Evolutionary conservation across 768 basidiomycete species (phyloP).

Genomic region (Lentinula guzmanii): DNA sequence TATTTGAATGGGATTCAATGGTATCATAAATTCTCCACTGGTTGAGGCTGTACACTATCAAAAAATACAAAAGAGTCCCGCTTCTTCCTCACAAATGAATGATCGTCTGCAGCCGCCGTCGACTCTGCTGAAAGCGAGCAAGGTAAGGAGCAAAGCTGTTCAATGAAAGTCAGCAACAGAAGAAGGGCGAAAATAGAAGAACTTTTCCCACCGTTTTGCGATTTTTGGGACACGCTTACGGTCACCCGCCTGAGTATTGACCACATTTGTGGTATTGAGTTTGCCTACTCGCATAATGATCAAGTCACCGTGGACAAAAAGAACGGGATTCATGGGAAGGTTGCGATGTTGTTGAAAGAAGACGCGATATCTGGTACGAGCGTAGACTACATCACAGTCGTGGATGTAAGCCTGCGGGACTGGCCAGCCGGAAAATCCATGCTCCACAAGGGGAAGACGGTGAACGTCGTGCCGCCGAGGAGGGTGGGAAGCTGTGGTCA

Average conservation of each 20-base stretch:
- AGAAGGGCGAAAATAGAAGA: no score
- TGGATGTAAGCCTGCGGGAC: not conserved
- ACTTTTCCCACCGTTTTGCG: not conserved
- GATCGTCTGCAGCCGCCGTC: no score
- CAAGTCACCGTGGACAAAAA: not conserved
- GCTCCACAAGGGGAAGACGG: not conserved
- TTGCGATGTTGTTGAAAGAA: not conserved
- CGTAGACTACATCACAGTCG: not conserved
- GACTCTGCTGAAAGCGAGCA: no score
- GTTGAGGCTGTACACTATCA: no score
- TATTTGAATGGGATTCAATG: no score
- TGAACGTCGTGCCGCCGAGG: not conserved
- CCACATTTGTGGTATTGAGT: not conserved
- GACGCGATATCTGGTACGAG: not conserved
- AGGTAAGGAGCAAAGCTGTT: no score
- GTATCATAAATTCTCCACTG: no score
- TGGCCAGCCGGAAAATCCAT: not conserved
- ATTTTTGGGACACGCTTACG: not conserved
- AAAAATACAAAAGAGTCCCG: no score
- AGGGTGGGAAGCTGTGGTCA: not conserved
- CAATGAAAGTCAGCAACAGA: no score
- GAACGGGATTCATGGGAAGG: not conserved
- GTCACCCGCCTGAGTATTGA: not conserved
- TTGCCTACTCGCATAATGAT: not conserved
- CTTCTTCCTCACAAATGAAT: no score